These are phyloP conservation scores for Penicillium sp. DNA, from an alignment of 2,329 filamentous ascomycete species.

Conservation along the genomic window DNA sequence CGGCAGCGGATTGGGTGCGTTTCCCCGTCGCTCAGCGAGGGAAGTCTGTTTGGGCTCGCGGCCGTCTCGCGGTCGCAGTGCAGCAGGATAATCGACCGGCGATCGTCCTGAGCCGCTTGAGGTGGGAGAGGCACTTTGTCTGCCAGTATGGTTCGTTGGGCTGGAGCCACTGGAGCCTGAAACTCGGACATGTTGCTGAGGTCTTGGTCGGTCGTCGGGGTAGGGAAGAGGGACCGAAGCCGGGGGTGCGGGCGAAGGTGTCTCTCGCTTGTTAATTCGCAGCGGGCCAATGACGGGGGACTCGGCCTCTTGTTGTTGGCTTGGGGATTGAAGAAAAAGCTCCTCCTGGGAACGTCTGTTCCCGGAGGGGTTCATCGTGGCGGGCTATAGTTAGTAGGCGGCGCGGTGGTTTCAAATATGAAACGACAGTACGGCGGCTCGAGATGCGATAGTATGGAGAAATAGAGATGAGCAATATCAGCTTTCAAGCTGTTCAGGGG, in stretches of 20 bases:
- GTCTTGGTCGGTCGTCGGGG: constrained; percentile 65
- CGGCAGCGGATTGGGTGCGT: constrained; percentile 75
- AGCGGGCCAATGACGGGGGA: constrained; percentile 83
- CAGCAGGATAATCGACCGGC: constrained; percentile 42
- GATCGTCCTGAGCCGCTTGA: constrained; percentile 33
- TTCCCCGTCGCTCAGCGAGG: constrained; percentile 82
- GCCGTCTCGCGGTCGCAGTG: constrained; percentile 47
- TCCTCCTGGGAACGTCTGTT: constrained; percentile 76
- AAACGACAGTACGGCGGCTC: neutral
- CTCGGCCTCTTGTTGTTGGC: constrained; percentile 51
- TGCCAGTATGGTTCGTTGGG: constrained; percentile 32
- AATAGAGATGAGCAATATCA: neutral
- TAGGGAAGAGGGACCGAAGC: constrained; percentile 67
- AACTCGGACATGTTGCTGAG: constrained; percentile 38
- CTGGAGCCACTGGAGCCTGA: constrained; percentile 36
- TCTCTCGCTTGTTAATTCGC: constrained; percentile 80
- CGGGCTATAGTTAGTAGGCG: neutral
- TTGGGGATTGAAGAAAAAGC: constrained; percentile 65
- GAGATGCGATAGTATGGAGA: neutral
- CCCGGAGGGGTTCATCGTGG: constrained; percentile 50
- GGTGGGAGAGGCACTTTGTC: constrained; percentile 26
- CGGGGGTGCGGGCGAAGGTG: constrained; percentile 59
- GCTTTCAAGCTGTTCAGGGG: constrained; percentile 13
- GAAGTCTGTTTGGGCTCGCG: constrained; percentile 62
- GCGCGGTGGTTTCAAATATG: neutral